Conservation (phyloP, 1,284 basidiomycete genomes). For the Apiotrichum laibachii region DNA sequence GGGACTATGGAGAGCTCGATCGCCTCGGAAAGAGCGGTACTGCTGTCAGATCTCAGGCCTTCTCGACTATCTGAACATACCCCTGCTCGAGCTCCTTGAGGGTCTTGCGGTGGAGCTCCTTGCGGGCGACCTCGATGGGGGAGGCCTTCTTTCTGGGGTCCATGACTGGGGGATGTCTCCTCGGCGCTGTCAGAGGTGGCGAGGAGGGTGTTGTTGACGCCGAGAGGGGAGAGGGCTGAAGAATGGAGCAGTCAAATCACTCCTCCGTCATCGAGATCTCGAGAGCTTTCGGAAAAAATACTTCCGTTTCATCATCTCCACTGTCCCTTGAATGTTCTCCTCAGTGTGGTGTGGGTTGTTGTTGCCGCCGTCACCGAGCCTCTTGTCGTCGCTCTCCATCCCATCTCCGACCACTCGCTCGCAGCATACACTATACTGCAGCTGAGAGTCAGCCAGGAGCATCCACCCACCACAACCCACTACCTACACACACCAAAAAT, state of each 20-base stretch:
- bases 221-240: neutral
- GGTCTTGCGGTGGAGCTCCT: constrained; percentile 25
- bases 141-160: constrained; percentile 11
- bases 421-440: neutral
- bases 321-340: neutral
- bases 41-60: neutral
- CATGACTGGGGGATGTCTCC: neutral
- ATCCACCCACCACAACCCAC: neutral
- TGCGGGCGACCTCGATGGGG: constrained; percentile 23
- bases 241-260: neutral
- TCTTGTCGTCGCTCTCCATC: too few species aligned
- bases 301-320: constrained; percentile 1
- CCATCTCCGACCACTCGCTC: too few species aligned
- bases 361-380: too few species aligned
- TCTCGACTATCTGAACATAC: constrained; percentile 13
- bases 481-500: neutral
- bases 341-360: neutral
- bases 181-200: neutral
- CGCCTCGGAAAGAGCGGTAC: constrained; percentile 5
- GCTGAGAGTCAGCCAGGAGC: neutral
- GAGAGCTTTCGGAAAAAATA: neutral
- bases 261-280: neutral
- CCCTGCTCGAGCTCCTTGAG: constrained; percentile 20
- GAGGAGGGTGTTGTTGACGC: neutral
- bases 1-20: constrained; percentile 14